Evolutionary conservation across 768 basidiomycete species (phyloP).

Genomic region (Boletus edulis): DNA sequence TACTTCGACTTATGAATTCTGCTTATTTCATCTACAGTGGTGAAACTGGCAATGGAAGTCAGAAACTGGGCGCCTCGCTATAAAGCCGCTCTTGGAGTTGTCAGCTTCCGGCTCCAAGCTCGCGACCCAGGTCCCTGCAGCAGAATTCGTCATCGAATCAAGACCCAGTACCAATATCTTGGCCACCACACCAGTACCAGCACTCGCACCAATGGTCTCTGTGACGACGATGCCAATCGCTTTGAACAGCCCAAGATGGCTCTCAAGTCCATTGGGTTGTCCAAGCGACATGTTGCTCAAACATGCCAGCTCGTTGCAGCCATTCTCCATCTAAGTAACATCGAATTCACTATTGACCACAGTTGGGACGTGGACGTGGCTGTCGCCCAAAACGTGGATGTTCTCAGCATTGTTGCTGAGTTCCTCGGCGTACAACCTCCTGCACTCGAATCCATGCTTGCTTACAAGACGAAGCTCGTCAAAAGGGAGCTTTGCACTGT

Average conservation of each 20-base stretch:
- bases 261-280: conserved; percentile 89
- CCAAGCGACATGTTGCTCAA: conserved; percentile 93
- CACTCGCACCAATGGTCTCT: conserved; percentile 44
- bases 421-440: conserved; percentile 81
- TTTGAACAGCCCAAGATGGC: conserved; percentile 95
- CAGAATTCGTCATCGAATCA: conserved; percentile 94
- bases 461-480: conserved; percentile 92
- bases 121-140: conserved; percentile 80
- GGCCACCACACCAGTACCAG: conserved; percentile 58
- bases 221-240: conserved; percentile 79
- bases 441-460: conserved; percentile 75
- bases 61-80: conserved; percentile 84
- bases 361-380: conserved; percentile 89
- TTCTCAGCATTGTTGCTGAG: conserved; percentile 84
- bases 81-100: conserved; percentile 90
- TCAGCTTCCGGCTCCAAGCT: conserved; percentile 89
- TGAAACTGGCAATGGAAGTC: conserved; percentile 94
- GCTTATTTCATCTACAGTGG: conserved; percentile 50
- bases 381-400: conserved; percentile 82
- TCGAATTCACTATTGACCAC: conserved; percentile 87
- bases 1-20: background rate
- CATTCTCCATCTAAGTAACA: conserved; percentile 94
- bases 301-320: conserved; percentile 93
- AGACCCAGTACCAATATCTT: conserved; percentile 82
- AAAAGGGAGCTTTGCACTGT: conserved; percentile 97